Base-by-base conservation (phyloP, 2,329 filamentous ascomycete species). In the Diaporthe vexans region DNA sequence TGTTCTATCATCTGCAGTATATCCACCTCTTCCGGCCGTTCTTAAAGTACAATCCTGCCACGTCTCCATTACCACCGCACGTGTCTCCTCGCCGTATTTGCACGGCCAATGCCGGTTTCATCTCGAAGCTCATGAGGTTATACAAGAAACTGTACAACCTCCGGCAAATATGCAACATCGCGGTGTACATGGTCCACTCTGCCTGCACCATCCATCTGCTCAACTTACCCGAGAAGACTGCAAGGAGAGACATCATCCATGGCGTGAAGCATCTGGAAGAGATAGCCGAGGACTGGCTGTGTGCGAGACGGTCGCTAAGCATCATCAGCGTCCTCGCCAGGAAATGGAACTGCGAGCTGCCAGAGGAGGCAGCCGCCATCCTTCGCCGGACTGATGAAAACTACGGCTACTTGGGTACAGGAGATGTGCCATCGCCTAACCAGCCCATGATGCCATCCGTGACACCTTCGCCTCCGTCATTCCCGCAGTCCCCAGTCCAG, bases 11-110 rank as follows among this genome's bases (percentile, higher is more conserved):
- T 80, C 89, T 98, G 0, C 91, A 98, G 61, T 97, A 97, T 81
- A 97, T 98, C 75, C 95, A 98, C 80, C 91, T 98, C 6, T 98
- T 98, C 86, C 92, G 96, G 7, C 96, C 97, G 0, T 98, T 98
- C 81, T 88, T 98, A 68, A 98, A 97, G 82, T 98, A 98, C 81
- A 93, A 91, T 4, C 94, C 94, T 65, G 86, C 90, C 9, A 92
- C 92, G 1, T 98, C 95, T 0, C 96, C 95, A 0, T 88, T 98
- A 1, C 96, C 95, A 4, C 85, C 91, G 2, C 95, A 97, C 79
- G 94, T 98, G 24, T 98, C 95, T 10, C 96, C 97, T 0, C 91
- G 96, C 24, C 95, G 95, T 78, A 91, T 97, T 71, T 98, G 96
- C 84, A 97, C 95, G 0, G 94, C 96, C 80, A 95, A 97, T 71